Evolutionary conservation across 169 alveolate species (phyloP).

Genomic region (Blepharisma undulans): DNA sequence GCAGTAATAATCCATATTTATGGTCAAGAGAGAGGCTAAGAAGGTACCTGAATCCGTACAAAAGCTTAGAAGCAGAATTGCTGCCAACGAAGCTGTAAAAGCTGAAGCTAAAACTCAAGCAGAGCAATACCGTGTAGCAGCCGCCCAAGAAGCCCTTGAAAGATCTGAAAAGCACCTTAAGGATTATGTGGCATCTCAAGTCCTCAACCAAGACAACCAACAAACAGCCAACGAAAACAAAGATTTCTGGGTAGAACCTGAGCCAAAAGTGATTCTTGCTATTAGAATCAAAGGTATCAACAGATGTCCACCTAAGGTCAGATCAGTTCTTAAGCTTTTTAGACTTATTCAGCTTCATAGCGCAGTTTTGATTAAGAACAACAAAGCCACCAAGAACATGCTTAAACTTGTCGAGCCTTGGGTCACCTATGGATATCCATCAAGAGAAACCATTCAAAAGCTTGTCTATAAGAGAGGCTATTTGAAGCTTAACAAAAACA

Average conservation of each 20-base stretch:
- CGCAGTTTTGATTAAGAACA: slow-evolving; percentile 95
- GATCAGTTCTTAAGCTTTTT: slow-evolving; percentile 94
- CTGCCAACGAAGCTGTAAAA: background rate
- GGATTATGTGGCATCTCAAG: background rate
- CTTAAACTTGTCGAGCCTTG: slow-evolving; percentile 95
- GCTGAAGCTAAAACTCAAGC: background rate
- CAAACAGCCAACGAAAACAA: slow-evolving; percentile 79
- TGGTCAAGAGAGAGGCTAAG: slow-evolving; percentile 4
- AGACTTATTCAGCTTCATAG: slow-evolving; percentile 98
- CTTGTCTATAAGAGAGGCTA: slow-evolving; percentile 98
- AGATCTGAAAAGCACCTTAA: slow-evolving; percentile 26
- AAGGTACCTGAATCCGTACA: background rate
- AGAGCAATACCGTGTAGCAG: background rate
- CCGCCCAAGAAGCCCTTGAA: background rate
- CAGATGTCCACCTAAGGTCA: slow-evolving; percentile 96
- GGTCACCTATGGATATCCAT: slow-evolving; percentile 98
- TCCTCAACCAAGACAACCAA: background rate
- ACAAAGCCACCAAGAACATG: slow-evolving; percentile 98
- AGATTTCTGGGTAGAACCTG: slow-evolving; percentile 87
- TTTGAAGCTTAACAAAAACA: slow-evolving; percentile 88
- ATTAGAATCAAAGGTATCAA: slow-evolving; percentile 96
- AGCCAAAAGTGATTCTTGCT: slow-evolving; percentile 93
- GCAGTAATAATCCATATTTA: background rate
- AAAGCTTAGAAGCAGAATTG: slow-evolving; percentile 23
- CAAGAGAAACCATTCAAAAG: slow-evolving; percentile 92